Percentiles rank a stretch among this genome's conserved stretches.
Conservation (phyloP, 1,284 basidiomycete species). For the Sphaerobolus stellatus region DNA sequence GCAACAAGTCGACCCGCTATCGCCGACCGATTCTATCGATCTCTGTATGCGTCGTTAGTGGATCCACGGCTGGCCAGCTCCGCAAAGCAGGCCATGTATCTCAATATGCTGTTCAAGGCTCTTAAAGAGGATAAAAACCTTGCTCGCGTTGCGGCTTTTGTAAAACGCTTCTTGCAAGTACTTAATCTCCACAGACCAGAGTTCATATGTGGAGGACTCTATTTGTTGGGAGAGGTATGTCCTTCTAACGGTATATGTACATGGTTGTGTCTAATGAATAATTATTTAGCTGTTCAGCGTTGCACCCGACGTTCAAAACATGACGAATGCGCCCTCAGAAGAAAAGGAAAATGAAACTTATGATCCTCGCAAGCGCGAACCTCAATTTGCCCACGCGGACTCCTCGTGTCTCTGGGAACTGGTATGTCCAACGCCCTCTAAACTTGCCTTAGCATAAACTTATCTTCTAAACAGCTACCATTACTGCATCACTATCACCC, state of each 20-base stretch:
- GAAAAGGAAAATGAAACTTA: slow-evolving; percentile 48
- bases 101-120: slow-evolving; percentile 93
- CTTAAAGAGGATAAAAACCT: slow-evolving; percentile 74
- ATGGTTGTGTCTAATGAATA: background rate
- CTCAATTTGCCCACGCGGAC: slow-evolving; percentile 83
- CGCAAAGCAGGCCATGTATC: slow-evolving; percentile 92
- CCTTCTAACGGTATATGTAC: too few relatives aligned
- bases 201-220: slow-evolving; percentile 88
- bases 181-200: slow-evolving; percentile 77
- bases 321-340: slow-evolving; percentile 53
- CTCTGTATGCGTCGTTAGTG: slow-evolving; percentile 86
- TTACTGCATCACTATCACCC: slow-evolving; percentile 91
- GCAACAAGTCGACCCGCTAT: slow-evolving; percentile 56
- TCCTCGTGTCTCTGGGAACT: slow-evolving; percentile 88
- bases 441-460: background rate
- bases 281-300: slow-evolving; percentile 70
- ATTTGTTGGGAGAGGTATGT: slow-evolving; percentile 69
- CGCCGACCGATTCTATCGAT: slow-evolving; percentile 86
- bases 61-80: slow-evolving; percentile 82
- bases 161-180: slow-evolving; percentile 87
- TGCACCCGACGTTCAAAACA: slow-evolving; percentile 65
- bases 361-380: slow-evolving; percentile 89
- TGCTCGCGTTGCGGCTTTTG: slow-evolving; percentile 73
- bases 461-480: slow-evolving; percentile 52
- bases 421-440: slow-evolving; percentile 44